Evolutionary conservation across 805 yeast genomes (phyloP).

Genomic region (Saccharomycopsis fodiens): DNA sequence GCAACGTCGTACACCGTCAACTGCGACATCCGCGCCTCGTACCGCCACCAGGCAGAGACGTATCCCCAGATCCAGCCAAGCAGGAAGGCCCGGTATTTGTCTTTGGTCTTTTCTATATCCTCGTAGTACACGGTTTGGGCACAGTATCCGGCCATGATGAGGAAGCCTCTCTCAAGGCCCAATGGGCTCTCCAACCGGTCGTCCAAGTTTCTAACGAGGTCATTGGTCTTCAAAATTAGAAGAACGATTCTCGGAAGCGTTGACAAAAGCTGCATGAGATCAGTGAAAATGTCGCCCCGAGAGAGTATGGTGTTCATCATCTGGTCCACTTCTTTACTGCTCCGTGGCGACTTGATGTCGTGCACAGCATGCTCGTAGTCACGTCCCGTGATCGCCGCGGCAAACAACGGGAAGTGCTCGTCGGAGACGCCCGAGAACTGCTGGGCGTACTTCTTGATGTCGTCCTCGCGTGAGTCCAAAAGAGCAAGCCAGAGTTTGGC

Average conservation of each 20-base stretch:
- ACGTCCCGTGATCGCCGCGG: conserved; percentile 93
- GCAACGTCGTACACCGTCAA: conserved; percentile 29
- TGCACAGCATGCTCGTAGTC: conserved; percentile 70
- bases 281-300: conserved; percentile 58
- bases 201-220: conserved; percentile 81
- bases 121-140: conserved; percentile 74
- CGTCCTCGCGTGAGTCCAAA: conserved; percentile 56
- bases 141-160: conserved; percentile 87
- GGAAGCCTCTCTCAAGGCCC: conserved; percentile 81
- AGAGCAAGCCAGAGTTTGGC: conserved; percentile 91
- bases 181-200: conserved; percentile 74
- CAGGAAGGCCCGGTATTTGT: conserved; percentile 19
- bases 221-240: conserved; percentile 87
- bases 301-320: conserved; percentile 62
- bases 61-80: conserved; percentile 21
- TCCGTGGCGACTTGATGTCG: conserved; percentile 48
- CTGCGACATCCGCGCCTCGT: conserved; percentile 28
- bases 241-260: conserved; percentile 80
- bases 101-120: conserved; percentile 34
- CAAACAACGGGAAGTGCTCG: conserved; percentile 73
- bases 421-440: conserved; percentile 72
- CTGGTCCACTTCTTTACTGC: conserved; percentile 51
- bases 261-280: conserved; percentile 72
- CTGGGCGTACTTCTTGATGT: conserved; percentile 68
- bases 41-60: conserved; percentile 27